Conservation (phyloP, 2,329 filamentous ascomycete genomes). For the Paradendryphiella salina region DNA sequence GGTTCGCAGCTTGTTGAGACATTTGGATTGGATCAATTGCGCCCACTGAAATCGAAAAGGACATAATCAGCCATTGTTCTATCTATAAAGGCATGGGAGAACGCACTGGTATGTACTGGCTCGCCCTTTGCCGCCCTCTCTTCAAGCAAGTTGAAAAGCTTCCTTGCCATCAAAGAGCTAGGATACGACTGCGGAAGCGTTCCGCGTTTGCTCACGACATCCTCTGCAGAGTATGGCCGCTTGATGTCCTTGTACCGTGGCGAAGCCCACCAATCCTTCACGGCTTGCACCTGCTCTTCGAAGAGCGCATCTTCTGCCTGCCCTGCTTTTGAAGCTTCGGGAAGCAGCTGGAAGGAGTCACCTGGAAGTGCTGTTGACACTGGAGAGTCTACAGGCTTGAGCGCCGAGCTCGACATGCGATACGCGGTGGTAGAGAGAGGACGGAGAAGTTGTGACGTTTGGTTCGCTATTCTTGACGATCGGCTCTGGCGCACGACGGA, state of each 20-base stretch:
- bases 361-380: conserved; percentile 65
- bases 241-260: conserved; percentile 87
- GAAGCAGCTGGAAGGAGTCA: conserved; percentile 83
- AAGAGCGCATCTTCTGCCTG: conserved; percentile 83
- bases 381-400: conserved; percentile 61
- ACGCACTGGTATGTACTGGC: conserved; percentile 88
- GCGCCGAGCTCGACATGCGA: conserved; percentile 59
- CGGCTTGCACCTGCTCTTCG: conserved; percentile 78
- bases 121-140: conserved; percentile 76
- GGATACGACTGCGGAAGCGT: conserved; percentile 85
- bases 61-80: conserved; percentile 36
- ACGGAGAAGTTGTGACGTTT: conserved; percentile 38
- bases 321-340: conserved; percentile 75
- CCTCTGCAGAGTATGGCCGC: conserved; percentile 84
- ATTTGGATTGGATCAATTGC: conserved; percentile 99
- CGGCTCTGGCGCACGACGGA: conserved; percentile 44
- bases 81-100: conserved; percentile 22
- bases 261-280: conserved; percentile 87
- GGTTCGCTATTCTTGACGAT: conserved; percentile 27
- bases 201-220: conserved; percentile 91
- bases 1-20: conserved; percentile 95
- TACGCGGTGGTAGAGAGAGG: conserved; percentile 49
- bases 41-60: conserved; percentile 66
- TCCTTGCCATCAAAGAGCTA: conserved; percentile 91
- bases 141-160: conserved; percentile 86